Conservation (phyloP, 2,329 filamentous ascomycete genomes). For the Sphaceloma murrayae region DNA sequence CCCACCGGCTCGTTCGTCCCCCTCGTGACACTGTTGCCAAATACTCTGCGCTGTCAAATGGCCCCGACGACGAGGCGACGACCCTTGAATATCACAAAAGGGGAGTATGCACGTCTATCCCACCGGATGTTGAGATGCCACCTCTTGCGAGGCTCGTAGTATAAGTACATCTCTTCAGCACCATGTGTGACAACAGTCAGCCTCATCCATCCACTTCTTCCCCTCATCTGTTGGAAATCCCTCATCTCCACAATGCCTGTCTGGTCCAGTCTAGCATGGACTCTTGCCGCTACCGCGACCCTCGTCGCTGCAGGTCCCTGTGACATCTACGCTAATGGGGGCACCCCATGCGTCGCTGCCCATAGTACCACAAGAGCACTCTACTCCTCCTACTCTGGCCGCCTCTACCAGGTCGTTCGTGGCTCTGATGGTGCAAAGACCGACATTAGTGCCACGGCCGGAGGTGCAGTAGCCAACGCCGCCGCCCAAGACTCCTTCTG, state of each 20-base stretch:
- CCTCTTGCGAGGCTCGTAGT: too few species aligned
- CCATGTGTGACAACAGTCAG: too few species aligned
- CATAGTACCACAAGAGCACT: constrained; percentile 57
- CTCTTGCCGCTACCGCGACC: constrained; percentile 26
- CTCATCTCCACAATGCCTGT: constrained; percentile 3
- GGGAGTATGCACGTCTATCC: too few species aligned
- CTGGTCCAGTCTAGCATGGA: background rate
- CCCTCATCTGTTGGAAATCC: too few species aligned
- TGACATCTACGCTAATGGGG: constrained; percentile 50
- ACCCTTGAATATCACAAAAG: too few species aligned
- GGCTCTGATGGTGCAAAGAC: constrained; percentile 43
- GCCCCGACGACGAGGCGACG: too few species aligned
- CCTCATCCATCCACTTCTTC: too few species aligned
- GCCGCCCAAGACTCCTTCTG: constrained; percentile 40
- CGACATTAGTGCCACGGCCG: constrained; percentile 43
- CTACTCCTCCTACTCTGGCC: constrained; percentile 44
- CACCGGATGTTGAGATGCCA: too few species aligned
- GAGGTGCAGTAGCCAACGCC: constrained; percentile 55
- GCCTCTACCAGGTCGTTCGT: constrained; percentile 53
- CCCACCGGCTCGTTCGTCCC: too few species aligned
- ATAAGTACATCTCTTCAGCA: too few species aligned
- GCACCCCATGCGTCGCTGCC: constrained; percentile 54
- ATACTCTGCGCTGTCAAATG: too few species aligned
- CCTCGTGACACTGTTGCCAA: too few species aligned
- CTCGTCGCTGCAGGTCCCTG: constrained; percentile 48